A percentile compares a stretch with the other conserved stretches of the same genome.
These are phyloP conservation scores for Silene coronaria DNA, from an alignment of 179 eudicot genomes.

Conservation along the genomic window DNA sequence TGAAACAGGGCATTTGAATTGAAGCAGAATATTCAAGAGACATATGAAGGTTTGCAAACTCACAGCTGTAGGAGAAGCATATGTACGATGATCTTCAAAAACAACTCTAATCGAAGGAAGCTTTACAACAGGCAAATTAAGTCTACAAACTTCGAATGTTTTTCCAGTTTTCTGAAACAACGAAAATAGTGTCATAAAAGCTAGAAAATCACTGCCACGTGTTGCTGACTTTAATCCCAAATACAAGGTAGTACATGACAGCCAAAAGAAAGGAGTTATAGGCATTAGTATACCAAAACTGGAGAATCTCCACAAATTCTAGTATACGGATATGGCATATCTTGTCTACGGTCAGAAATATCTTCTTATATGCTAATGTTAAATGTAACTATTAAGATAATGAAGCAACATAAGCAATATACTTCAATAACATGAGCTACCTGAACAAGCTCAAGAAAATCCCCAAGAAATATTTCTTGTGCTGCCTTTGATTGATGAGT, in stretches of 20 bases:
- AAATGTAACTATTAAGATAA: conserved; percentile 3
- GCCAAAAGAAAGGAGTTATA: conserved; percentile 2
- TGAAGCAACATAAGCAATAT: neutral
- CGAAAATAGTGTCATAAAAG: conserved; percentile 10
- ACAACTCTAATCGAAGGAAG: conserved; percentile 65
- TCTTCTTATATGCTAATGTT: neutral
- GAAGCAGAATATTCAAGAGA: conserved; percentile 6
- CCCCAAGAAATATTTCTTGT: conserved; percentile 83
- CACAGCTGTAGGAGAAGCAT: conserved; percentile 84
- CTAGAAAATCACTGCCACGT: neutral
- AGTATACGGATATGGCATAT: neutral
- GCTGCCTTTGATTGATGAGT: conserved; percentile 79
- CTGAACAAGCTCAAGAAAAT: conserved; percentile 80
- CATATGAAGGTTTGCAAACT: conserved; percentile 30
- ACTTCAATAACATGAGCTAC: conserved; percentile 28
- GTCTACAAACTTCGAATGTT: conserved; percentile 69
- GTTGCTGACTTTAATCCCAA: neutral
- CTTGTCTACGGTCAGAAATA: conserved; percentile 2
- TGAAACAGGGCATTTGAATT: neutral
- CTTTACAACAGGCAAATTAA: conserved; percentile 77
- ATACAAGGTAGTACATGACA: conserved; percentile 1
- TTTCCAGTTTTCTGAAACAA: conserved; percentile 76
- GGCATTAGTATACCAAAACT: neutral
- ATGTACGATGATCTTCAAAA: conserved; percentile 95
- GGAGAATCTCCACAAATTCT: neutral